Conservation (phyloP, 139 green algal genomes). For the Medakamo hakoo region DNA sequence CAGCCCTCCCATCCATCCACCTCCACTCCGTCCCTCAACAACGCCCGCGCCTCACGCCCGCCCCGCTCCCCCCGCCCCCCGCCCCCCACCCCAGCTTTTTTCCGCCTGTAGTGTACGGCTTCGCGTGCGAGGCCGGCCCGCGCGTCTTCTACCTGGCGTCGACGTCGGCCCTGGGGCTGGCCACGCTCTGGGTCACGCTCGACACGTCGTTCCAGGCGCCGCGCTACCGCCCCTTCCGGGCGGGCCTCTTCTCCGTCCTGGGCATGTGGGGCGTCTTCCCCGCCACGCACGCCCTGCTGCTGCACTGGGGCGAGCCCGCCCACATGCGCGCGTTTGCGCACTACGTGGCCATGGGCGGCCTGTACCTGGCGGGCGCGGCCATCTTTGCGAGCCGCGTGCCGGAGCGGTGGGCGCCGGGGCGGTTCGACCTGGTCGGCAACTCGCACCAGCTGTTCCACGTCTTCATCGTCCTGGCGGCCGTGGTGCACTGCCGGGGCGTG, state of each 20-base stretch:
- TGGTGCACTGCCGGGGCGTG: constrained; percentile 43
- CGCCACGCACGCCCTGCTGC: constrained; percentile 37
- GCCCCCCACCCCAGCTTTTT: too few species aligned
- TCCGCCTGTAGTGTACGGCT: constrained; percentile 83
- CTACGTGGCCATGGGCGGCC: constrained; percentile 66
- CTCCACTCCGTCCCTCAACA: too few species aligned
- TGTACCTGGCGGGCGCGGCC: constrained; percentile 69
- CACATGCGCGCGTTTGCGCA: constrained; percentile 27
- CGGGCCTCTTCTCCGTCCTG: constrained; percentile 53
- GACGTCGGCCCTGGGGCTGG: constrained; percentile 42
- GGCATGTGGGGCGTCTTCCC: constrained; percentile 71
- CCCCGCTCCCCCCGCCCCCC: too few species aligned
- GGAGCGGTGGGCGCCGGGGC: constrained; percentile 75
- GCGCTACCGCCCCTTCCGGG: constrained; percentile 43
- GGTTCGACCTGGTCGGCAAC: constrained; percentile 77
- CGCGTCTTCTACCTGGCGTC: constrained; percentile 58
- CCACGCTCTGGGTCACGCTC: constrained; percentile 50
- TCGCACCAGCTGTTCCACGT: constrained; percentile 93
- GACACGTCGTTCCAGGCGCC: constrained; percentile 42
- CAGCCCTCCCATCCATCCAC: too few species aligned
- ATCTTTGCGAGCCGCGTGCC: constrained; percentile 73
- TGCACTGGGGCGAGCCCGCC: constrained; percentile 20
- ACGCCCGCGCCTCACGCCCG: too few species aligned
- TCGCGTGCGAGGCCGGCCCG: constrained; percentile 64
- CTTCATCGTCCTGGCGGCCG: constrained; percentile 42